phyloP scores from a whole-genome alignment of 164 flowering plant species.

The Houttuynia cordata region DNA sequence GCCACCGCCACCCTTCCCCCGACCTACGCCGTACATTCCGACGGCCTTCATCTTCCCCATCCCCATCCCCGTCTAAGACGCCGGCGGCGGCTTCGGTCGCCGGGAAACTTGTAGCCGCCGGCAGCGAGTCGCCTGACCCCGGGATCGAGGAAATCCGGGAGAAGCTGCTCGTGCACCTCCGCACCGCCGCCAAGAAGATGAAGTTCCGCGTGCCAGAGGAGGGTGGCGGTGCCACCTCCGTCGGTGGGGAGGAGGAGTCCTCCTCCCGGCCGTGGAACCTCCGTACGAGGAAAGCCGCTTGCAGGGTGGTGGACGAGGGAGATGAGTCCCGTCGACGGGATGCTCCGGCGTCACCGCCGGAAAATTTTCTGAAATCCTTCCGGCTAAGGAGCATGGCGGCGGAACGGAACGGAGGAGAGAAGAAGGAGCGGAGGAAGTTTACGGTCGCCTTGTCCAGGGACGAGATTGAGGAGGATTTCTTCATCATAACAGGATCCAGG shows the following conservation, averaged over 20 bases:
- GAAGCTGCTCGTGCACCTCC: conserved; percentile 52
- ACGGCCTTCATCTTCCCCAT: neutral
- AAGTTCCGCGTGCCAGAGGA: conserved; percentile 29
- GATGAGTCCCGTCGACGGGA: conserved; percentile 5
- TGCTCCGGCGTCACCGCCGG: conserved; percentile 20
- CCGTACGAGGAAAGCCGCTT: conserved; percentile 52
- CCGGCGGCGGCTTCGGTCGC: conserved; percentile 2
- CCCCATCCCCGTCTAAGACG: conserved; percentile 1
- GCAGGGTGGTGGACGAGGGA: conserved; percentile 24
- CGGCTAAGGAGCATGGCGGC: conserved; percentile 9
- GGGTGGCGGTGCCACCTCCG: neutral
- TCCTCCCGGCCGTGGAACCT: conserved; percentile 58
- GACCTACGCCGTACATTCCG: conserved; percentile 1
- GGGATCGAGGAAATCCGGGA: conserved; percentile 50
- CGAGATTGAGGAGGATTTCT: conserved; percentile 69
- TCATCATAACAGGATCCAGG: conserved; percentile 30
- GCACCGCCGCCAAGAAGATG: conserved; percentile 41
- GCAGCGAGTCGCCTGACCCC: conserved; percentile 11
- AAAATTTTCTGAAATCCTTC: conserved; percentile 16
- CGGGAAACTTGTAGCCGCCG: neutral
- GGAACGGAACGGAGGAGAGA: conserved; percentile 11
- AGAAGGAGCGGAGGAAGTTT: conserved; percentile 30
- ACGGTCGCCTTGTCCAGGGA: conserved; percentile 30
- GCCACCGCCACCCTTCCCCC: neutral
- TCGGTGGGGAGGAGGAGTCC: conserved; percentile 1